Percentiles rank a stretch among this genome's conserved stretches.
Conservation (phyloP, 495 filamentous ascomycete genomes). For the Thermothielavioides terrestris region DNA sequence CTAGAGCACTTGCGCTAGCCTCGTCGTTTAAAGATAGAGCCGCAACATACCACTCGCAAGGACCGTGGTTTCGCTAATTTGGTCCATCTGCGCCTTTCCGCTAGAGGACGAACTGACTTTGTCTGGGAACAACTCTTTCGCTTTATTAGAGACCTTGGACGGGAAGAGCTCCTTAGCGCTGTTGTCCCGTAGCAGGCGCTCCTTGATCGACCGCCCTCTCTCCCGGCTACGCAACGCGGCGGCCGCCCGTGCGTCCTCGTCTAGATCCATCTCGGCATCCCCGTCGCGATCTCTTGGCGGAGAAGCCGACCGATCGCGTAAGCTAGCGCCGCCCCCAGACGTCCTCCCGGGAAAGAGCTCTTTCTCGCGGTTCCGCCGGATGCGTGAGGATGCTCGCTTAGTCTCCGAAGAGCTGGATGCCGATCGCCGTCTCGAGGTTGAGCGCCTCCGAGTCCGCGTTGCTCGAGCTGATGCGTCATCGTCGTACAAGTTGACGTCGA, state of each 20-base stretch:
- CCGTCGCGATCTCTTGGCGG: constrained; percentile 58
- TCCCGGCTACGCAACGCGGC: constrained; percentile 33
- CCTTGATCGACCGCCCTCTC: constrained; percentile 40
- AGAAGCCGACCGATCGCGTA: constrained; percentile 60
- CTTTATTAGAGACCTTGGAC: constrained; percentile 32
- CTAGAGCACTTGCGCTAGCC: constrained; percentile 6
- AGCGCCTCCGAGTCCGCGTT: constrained; percentile 22
- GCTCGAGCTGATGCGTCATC: constrained; percentile 45
- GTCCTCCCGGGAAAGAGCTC: constrained; percentile 46
- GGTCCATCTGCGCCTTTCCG: constrained; percentile 32
- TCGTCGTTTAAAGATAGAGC: constrained; percentile 15
- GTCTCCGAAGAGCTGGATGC: constrained; percentile 26
- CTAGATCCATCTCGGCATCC: constrained; percentile 39
- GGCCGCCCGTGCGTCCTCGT: constrained; percentile 22
- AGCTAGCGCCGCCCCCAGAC: constrained; percentile 30
- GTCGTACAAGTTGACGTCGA: constrained; percentile 72
- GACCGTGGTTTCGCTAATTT: constrained; percentile 38
- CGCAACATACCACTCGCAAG: constrained; percentile 30
- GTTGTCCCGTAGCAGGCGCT: constrained; percentile 28
- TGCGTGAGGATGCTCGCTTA: constrained; percentile 18
- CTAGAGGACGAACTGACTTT: constrained; percentile 30
- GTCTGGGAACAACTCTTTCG: constrained; percentile 66
- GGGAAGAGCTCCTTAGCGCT: constrained; percentile 61
- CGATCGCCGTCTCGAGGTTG: constrained; percentile 25
- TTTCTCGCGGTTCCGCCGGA: constrained; percentile 30